A percentile compares a stretch with the other conserved stretches of the same genome.
These are phyloP conservation scores for Xylaria intraflava DNA, from an alignment of 495 filamentous ascomycete genomes.

Conservation along the genomic window DNA sequence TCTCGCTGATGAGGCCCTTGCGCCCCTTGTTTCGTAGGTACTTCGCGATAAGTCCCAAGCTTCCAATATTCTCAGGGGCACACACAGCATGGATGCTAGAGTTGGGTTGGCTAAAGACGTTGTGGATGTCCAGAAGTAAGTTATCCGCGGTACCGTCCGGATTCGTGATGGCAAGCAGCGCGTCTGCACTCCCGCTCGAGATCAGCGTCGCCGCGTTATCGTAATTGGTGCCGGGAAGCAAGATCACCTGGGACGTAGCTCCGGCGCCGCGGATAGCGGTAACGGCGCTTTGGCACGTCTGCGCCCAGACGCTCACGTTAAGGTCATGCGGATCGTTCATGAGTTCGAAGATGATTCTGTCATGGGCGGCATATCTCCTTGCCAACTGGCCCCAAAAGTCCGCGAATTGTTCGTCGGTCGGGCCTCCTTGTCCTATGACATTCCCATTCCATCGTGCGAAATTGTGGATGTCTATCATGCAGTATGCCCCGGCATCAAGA, in stretches of 20 bases:
- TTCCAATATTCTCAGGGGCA: conserved; percentile 44
- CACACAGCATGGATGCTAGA: conserved; percentile 51
- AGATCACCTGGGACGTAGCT: conserved; percentile 48
- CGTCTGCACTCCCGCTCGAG: conserved; percentile 36
- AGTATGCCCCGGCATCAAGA: conserved; percentile 46
- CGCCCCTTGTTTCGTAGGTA: conserved; percentile 45
- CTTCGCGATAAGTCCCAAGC: conserved; percentile 41
- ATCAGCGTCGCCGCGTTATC: conserved; percentile 42
- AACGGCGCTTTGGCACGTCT: conserved; percentile 49
- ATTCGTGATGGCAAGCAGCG: conserved; percentile 48
- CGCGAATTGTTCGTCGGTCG: conserved; percentile 50
- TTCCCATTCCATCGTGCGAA: conserved; percentile 53
- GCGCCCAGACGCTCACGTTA: conserved; percentile 44
- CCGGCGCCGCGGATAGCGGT: conserved; percentile 53
- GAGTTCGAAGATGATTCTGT: conserved; percentile 51
- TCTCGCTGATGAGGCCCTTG: conserved; percentile 49
- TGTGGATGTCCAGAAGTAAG: conserved; percentile 48
- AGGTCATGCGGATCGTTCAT: conserved; percentile 58
- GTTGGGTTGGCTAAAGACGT: no score
- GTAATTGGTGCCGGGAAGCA: conserved; percentile 43
- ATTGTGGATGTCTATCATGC: conserved; percentile 51
- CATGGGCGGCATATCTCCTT: conserved; percentile 41
- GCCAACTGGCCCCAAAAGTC: conserved; percentile 53
- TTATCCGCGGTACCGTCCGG: conserved; percentile 46
- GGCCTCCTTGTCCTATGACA: conserved; percentile 54